phyloP scores from a whole-genome alignment of 306 rosid genomes.

The Pyrus communis region DNA sequence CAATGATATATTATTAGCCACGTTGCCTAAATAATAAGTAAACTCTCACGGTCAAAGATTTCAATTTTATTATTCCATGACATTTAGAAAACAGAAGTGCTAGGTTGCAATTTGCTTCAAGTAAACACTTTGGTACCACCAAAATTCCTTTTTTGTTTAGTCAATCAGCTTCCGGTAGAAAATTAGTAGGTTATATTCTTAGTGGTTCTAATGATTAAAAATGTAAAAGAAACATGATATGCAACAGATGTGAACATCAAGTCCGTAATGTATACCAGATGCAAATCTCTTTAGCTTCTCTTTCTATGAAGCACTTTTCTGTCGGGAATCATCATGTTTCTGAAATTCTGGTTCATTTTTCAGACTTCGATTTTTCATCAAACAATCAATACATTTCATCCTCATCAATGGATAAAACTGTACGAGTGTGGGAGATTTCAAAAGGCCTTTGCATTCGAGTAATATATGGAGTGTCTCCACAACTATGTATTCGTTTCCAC shows the following conservation, averaged over 20 bases:
- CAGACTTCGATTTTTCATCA: constrained; percentile 95
- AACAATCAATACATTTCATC: constrained; percentile 97
- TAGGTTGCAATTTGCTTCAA: background rate
- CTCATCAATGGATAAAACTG: constrained; percentile 90
- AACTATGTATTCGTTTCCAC: constrained; percentile 88
- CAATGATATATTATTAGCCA: background rate
- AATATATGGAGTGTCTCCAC: constrained; percentile 92
- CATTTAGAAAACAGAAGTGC: background rate
- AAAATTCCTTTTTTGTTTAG: background rate
- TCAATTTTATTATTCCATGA: background rate
- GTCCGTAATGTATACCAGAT: background rate
- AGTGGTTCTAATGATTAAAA: background rate
- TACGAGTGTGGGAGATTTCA: constrained; percentile 88
- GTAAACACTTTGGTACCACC: background rate
- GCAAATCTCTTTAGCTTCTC: background rate
- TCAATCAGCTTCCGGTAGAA: background rate
- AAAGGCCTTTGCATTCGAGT: constrained; percentile 91
- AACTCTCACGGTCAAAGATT: background rate
- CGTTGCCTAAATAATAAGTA: background rate
- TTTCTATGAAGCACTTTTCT: background rate
- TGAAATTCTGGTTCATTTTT: constrained; percentile 33
- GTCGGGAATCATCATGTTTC: background rate
- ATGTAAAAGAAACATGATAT: background rate
- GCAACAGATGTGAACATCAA: background rate
- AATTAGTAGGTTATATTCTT: background rate